Evolutionary conservation across 176 grass and related monocot genomes (phyloP).

Genomic region (Poa pratensis): DNA sequence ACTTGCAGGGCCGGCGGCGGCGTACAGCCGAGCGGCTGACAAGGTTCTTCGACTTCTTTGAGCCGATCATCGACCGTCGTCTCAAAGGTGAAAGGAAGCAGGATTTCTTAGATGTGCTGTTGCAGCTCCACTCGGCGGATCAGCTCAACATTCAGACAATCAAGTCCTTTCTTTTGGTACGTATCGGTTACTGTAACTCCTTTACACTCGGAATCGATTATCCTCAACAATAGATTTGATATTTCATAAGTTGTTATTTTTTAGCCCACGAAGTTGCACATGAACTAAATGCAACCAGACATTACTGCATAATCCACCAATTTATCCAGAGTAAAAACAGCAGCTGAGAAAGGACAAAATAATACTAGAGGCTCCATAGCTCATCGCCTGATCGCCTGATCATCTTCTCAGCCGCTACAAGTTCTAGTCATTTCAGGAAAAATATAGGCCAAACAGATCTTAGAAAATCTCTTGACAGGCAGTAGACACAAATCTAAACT

Average conservation of each 20-base stretch:
- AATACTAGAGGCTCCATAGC: not conserved
- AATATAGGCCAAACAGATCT: not conserved
- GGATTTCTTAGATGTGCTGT: conserved; percentile 60
- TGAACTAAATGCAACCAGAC: not conserved
- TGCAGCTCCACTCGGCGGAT: conserved; percentile 47
- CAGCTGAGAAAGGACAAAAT: not conserved
- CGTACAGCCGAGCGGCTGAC: not conserved
- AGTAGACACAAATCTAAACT: not conserved
- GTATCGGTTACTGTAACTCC: not conserved
- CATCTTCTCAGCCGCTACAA: too few relatives aligned
- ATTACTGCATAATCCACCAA: not conserved
- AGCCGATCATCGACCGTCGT: conserved; percentile 44
- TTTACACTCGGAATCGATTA: too few relatives aligned
- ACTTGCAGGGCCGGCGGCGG: conserved; percentile 59
- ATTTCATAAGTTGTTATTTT: too few relatives aligned
- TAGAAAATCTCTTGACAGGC: not conserved
- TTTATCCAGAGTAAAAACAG: too few relatives aligned
- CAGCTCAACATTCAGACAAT: conserved; percentile 50
- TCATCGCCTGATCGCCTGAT: too few relatives aligned
- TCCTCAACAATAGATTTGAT: too few relatives aligned
- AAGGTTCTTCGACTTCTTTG: conserved; percentile 56
- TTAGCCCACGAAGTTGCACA: not conserved
- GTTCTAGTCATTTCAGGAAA: not conserved
- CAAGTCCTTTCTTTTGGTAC: conserved; percentile 57
- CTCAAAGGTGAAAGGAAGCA: not conserved